These are phyloP conservation scores for Boletus rubroflammeus DNA, from an alignment of 768 basidiomycete species.

Conservation along the genomic window DNA sequence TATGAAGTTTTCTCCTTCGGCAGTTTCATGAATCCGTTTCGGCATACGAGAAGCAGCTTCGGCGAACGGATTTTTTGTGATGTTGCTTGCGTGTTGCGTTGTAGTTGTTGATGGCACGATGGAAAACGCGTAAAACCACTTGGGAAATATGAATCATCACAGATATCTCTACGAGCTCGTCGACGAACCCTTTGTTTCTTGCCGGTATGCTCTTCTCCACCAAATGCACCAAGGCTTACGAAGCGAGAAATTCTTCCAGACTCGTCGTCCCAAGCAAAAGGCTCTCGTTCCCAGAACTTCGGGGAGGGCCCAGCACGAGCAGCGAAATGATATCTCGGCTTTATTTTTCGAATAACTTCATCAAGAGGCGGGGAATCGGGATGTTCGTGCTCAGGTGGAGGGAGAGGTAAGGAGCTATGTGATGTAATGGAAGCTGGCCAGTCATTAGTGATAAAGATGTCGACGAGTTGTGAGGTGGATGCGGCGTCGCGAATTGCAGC, in stretches of 20 bases:
- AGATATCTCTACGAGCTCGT: not conserved
- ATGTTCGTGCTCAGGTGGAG: constrained; percentile 40
- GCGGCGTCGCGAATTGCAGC: constrained; percentile 63
- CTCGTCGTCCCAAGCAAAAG: constrained; percentile 80
- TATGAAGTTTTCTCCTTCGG: constrained; percentile 59
- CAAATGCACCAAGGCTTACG: constrained; percentile 86
- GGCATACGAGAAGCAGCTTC: constrained; percentile 34
- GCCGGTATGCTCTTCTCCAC: constrained; percentile 48
- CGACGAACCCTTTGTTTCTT: constrained; percentile 83
- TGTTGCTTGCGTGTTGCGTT: constrained; percentile 52
- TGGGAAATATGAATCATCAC: constrained; percentile 6
- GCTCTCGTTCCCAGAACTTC: constrained; percentile 94
- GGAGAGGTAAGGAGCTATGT: constrained; percentile 53
- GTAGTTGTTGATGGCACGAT: constrained; percentile 55
- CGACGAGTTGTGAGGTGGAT: constrained; percentile 61
- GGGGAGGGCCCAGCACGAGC: constrained; percentile 59
- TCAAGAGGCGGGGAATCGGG: constrained; percentile 56
- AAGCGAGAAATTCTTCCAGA: constrained; percentile 65
- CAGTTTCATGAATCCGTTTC: constrained; percentile 53
- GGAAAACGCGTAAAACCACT: constrained; percentile 99
- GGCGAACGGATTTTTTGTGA: constrained; percentile 69
- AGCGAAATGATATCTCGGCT: constrained; percentile 88
- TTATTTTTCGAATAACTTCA: constrained; percentile 58
- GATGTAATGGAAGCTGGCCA: constrained; percentile 69
- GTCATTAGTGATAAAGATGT: constrained; percentile 78